Evolutionary conservation across 768 basidiomycete species (phyloP), one percentile per base, ranked within the genome.

Genomic region (Tricholoma matsutake): DNA sequence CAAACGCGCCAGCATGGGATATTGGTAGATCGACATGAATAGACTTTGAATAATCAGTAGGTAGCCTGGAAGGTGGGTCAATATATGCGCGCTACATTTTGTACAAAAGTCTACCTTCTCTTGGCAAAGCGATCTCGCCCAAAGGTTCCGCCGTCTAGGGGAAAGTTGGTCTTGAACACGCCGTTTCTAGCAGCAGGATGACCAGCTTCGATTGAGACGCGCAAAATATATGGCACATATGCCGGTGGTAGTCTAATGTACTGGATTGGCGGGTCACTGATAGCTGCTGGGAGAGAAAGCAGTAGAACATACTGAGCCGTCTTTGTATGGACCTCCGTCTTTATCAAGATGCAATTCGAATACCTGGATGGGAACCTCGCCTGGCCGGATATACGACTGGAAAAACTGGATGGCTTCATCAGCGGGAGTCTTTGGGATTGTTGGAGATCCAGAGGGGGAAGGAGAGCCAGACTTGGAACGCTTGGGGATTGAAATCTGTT

Each of bases 211-310:
- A 98, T 81, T 18, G 91, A 89, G 35, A 99, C 90, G 57, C 97
- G 88, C 28, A 99, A 78, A 54, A 98, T 84, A 71, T 98, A 99
- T 1, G 96, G 96, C 16, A 78, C 78, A 69, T 87, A 83, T 22
- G 96, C 93, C 10, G 97, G 94, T 8, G 97, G 97, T 16, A 99
- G 86, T 41, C 97, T 94, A 67, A 96, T 90, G 73, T 98, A 98
- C 97, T 98, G 61, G 13, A 53, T 18, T 4, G 51, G 32, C 31
- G 29, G 63, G 56, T 61, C 55, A 39, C 56, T 20, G 41, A 22
- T 56, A 22, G 57, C 32, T 57, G 43, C 53, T 13, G 45, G 18
- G 37, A 53, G 29, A 54, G 34, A 60, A 35, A 59, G 13, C 16
- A 22, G 20, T 5, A 20, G 34, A 13, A 80, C 89, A 69, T 66